These are phyloP conservation scores for Ligustrum vulgare DNA, from an alignment of 257 asterid genomes.

Conservation along the genomic window DNA sequence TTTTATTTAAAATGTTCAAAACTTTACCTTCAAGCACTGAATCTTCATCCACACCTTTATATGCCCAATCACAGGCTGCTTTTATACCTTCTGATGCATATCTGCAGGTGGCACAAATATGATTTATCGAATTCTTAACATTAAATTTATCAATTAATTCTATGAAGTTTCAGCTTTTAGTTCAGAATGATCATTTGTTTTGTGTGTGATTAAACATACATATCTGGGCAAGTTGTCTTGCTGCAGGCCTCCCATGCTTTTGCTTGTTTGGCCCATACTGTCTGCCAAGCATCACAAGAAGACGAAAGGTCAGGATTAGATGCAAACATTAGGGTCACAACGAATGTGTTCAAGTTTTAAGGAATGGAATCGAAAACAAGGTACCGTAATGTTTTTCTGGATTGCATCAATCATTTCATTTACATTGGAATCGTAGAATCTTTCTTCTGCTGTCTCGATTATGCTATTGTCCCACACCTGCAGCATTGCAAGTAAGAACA, in stretches of 20 bases:
- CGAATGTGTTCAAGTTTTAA: no score
- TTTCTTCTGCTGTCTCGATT: conserved; percentile 65
- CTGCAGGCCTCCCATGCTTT: conserved; percentile 77
- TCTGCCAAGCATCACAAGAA: conserved; percentile 35
- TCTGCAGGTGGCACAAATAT: conserved; percentile 34
- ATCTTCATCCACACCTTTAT: conserved; percentile 61
- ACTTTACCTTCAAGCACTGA: conserved; percentile 66
- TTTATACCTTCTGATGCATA: conserved; percentile 80
- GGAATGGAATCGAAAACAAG: not conserved
- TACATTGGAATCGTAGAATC: conserved; percentile 48
- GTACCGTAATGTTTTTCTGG: conserved; percentile 71
- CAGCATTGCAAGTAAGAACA: not conserved
- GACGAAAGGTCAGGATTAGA: not conserved
- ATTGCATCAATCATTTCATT: conserved; percentile 49
- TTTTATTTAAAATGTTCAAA: not conserved
- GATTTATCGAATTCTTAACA: not conserved
- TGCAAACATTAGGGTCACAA: not conserved
- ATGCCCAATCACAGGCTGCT: conserved; percentile 89
- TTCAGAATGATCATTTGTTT: not conserved
- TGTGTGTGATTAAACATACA: conserved; percentile 38
- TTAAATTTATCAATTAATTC: not conserved
- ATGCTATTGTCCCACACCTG: conserved; percentile 87
- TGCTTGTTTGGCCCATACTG: conserved; percentile 68
- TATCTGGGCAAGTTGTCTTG: conserved; percentile 62
- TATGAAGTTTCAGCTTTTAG: not conserved